Percentiles rank a stretch among this genome's conserved stretches.
phyloP scores from a whole-genome alignment of 371 early-diverging fungal genomes.

The Paraphysoderma sedebokerense region DNA sequence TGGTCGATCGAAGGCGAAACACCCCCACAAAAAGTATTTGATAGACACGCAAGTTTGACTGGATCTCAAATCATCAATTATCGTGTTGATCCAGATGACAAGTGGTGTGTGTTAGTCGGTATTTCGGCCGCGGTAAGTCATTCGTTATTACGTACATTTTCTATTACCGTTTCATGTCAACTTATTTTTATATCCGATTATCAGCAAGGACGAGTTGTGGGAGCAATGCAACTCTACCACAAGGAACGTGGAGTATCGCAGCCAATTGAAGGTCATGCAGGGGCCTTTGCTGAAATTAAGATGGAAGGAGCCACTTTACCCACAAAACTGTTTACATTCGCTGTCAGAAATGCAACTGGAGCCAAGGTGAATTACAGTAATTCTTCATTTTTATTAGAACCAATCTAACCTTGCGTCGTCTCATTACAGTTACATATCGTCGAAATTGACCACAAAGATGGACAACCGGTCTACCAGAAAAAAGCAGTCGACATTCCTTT shows the following conservation, averaged over 20 bases:
- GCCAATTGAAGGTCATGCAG: slow-evolving; percentile 92
- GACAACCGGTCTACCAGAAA: slow-evolving; percentile 77
- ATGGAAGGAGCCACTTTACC: slow-evolving; percentile 57
- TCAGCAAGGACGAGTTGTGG: slow-evolving; percentile 74
- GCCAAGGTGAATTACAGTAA: slow-evolving; percentile 51
- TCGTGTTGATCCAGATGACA: slow-evolving; percentile 67
- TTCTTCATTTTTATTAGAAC: background rate
- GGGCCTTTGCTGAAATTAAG: slow-evolving; percentile 77
- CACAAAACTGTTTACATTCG: slow-evolving; percentile 83
- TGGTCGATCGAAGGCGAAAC: slow-evolving; percentile 91
- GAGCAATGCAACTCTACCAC: slow-evolving; percentile 89
- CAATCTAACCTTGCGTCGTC: background rate
- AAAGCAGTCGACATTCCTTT: slow-evolving; percentile 84
- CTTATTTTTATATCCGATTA: slow-evolving; percentile 1
- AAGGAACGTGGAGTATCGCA: slow-evolving; percentile 84
- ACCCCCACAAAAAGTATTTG: slow-evolving; percentile 77
- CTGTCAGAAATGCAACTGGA: slow-evolving; percentile 58
- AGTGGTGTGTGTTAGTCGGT: slow-evolving; percentile 88
- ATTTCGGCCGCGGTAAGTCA: slow-evolving; percentile 59
- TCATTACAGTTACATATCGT: slow-evolving; percentile 70
- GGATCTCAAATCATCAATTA: slow-evolving; percentile 92
- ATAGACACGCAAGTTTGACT: slow-evolving; percentile 60
- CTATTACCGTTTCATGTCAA: background rate
- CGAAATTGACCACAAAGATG: slow-evolving; percentile 88
- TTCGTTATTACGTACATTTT: background rate